Percentiles rank a stretch among this genome's conserved stretches.
Evolutionary conservation across 2,329 filamentous ascomycete species (phyloP).

Genomic region (Penicillium sumatraense): DNA sequence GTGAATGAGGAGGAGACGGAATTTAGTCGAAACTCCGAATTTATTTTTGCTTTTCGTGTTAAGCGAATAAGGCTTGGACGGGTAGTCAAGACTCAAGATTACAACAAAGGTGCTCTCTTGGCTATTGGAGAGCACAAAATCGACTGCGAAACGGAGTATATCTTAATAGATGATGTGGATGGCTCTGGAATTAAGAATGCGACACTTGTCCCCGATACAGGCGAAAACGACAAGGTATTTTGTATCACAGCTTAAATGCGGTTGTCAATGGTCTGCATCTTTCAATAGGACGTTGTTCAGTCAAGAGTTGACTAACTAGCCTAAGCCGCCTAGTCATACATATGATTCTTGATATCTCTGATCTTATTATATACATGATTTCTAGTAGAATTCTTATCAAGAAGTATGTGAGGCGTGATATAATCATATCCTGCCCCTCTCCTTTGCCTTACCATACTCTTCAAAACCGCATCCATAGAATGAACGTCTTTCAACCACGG

Average conservation of each 20-base stretch:
- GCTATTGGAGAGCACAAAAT: constrained; percentile 21
- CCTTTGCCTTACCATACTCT: constrained; percentile 15
- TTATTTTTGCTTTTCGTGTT: constrained; percentile 33
- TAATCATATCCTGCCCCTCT: constrained; percentile 16
- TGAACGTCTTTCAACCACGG: constrained; percentile 11
- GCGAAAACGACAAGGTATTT: constrained; percentile 28
- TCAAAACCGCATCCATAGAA: constrained; percentile 17
- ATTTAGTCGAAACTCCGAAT: constrained; percentile 28
- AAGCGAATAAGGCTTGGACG: constrained; percentile 31
- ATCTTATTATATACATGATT: constrained; percentile 9
- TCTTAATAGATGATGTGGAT: constrained; percentile 32
- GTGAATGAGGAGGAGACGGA: constrained; percentile 29
- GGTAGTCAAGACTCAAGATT: constrained; percentile 29
- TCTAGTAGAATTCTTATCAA: constrained; percentile 11
- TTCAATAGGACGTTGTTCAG: too few relatives aligned
- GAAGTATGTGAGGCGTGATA: constrained; percentile 15
- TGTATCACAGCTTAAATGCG: constrained; percentile 23
- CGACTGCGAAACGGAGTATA: constrained; percentile 22
- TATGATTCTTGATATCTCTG: neutral
- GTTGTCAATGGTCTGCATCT: too few relatives aligned
- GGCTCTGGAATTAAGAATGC: constrained; percentile 28
- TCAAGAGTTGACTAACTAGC: too few relatives aligned
- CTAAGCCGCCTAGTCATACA: neutral
- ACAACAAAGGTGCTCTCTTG: constrained; percentile 32
- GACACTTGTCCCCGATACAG: constrained; percentile 24